Percentiles rank a stretch among this genome's conserved stretches.
Conservation (phyloP, 305 asterid genomes). For the Fraxinus nigra region DNA sequence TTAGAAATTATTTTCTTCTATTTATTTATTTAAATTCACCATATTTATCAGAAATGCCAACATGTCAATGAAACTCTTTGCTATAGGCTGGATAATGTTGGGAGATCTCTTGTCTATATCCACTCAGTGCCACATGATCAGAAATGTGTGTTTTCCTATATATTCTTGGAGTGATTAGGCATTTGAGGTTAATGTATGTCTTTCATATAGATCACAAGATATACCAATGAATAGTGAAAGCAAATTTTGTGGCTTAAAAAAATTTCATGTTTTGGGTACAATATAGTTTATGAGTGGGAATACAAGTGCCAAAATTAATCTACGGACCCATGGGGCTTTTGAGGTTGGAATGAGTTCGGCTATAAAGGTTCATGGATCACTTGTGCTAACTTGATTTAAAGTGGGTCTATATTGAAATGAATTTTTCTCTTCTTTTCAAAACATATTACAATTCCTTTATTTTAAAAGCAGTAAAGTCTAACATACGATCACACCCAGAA, state of each 20-base stretch:
- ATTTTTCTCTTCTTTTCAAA: not conserved
- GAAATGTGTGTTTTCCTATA: not conserved
- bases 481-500: not conserved
- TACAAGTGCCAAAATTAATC: not conserved
- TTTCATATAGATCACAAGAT: not conserved
- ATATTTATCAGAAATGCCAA: constrained; percentile 19
- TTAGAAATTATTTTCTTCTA: not conserved
- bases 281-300: not conserved
- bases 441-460: not conserved
- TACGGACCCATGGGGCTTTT: not conserved
- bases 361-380: not conserved
- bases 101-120: constrained; percentile 15
- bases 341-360: not conserved
- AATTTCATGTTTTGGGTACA: not conserved
- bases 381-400: not conserved
- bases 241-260: constrained; percentile 22
- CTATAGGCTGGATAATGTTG: constrained; percentile 19
- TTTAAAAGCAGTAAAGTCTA: not conserved
- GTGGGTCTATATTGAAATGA: not conserved
- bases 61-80: constrained; percentile 20
- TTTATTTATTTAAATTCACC: not conserved
- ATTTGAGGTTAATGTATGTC: not conserved
- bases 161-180: constrained; percentile 7
- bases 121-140: not conserved
- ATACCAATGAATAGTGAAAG: not conserved